phyloP scores from a whole-genome alignment of 345 rosid genomes.

The Populus nigra region DNA sequence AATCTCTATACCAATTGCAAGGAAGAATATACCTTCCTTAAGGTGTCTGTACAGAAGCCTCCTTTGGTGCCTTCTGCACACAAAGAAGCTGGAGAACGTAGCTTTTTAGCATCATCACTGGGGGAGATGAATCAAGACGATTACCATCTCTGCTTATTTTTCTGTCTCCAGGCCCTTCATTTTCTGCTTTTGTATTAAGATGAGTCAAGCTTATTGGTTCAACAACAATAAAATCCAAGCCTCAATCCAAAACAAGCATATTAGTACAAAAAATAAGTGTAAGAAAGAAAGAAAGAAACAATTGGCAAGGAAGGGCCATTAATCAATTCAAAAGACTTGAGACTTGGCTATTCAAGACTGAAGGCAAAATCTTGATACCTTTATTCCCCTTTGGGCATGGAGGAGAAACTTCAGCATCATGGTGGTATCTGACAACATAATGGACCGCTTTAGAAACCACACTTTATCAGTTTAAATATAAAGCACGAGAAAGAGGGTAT shows the following conservation, averaged over 20 bases:
- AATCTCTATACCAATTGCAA: background rate
- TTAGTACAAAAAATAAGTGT: background rate
- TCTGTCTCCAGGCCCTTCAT: conserved; percentile 22
- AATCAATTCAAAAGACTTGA: background rate
- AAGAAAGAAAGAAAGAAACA: too few species aligned
- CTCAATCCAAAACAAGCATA: background rate
- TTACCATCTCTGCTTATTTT: conserved; percentile 14
- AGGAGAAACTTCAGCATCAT: conserved; percentile 25
- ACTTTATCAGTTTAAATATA: background rate
- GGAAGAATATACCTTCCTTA: conserved; percentile 17
- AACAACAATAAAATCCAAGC: background rate
- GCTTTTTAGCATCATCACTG: conserved; percentile 48
- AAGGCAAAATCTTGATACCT: conserved; percentile 22
- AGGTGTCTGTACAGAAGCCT: background rate
- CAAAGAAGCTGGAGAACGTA: conserved; percentile 45
- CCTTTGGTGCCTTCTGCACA: conserved; percentile 25
- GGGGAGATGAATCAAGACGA: conserved; percentile 26
- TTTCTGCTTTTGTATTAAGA: background rate
- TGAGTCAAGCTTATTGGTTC: background rate
- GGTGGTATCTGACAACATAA: conserved; percentile 28
- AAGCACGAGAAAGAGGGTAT: background rate
- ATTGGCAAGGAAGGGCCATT: background rate
- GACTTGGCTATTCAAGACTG: background rate
- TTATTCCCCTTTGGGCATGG: conserved; percentile 9
- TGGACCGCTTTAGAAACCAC: conserved; percentile 1